Conservation (phyloP, 768 basidiomycete genomes). For the Tubosaeta brunneosetosa region DNA sequence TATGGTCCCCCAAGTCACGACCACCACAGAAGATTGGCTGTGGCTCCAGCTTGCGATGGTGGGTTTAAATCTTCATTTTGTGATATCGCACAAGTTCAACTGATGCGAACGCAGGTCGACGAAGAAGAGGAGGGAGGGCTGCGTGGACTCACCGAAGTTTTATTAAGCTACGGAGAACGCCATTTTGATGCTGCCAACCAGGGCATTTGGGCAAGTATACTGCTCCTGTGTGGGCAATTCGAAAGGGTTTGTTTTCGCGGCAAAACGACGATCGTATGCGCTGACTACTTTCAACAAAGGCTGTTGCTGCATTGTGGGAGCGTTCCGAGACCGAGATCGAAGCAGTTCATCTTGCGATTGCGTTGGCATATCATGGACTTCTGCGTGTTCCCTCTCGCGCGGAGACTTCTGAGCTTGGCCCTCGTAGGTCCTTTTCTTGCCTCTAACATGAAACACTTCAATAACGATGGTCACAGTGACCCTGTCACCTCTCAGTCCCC, state of each 20-base stretch:
- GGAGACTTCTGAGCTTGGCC: slow-evolving; percentile 81
- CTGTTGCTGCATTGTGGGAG: slow-evolving; percentile 86
- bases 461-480: slow-evolving; percentile 47
- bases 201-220: slow-evolving; percentile 75
- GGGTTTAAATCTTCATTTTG: not conserved
- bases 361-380: slow-evolving; percentile 88
- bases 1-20: slow-evolving; percentile 78
- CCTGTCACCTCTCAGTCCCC: slow-evolving; percentile 59
- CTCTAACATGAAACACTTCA: not conserved
- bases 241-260: slow-evolving; percentile 60
- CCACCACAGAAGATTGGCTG: slow-evolving; percentile 95
- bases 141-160: slow-evolving; percentile 66
- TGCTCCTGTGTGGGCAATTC: slow-evolving; percentile 92
- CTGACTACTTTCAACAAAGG: slow-evolving; percentile 41
- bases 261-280: no score
- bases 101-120: slow-evolving; percentile 48
- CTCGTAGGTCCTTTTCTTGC: slow-evolving; percentile 45
- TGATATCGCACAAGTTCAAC: not conserved
- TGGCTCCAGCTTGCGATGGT: slow-evolving; percentile 96
- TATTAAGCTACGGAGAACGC: slow-evolving; percentile 74
- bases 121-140: slow-evolving; percentile 80
- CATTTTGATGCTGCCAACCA: slow-evolving; percentile 69
- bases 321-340: slow-evolving; percentile 85
- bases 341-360: slow-evolving; percentile 90
- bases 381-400: slow-evolving; percentile 76